Evolutionary conservation across 2,329 filamentous ascomycete species (phyloP).

Genomic region (Colletotrichum truncatum): DNA sequence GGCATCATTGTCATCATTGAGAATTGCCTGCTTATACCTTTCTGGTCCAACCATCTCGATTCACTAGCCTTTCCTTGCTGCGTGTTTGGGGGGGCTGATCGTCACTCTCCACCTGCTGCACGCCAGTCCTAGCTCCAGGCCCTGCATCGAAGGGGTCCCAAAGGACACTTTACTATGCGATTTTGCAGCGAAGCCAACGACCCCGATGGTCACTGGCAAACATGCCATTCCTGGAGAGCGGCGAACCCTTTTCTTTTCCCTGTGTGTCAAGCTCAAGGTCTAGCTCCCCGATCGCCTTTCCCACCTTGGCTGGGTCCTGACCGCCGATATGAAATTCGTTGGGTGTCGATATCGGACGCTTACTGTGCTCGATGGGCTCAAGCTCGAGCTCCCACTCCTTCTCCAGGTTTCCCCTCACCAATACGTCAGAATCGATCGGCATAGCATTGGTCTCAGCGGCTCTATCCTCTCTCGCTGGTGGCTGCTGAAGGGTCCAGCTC

Average conservation of each 20-base stretch:
- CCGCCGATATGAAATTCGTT: neutral
- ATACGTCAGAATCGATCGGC: conserved; percentile 8
- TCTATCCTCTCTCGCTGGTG: neutral
- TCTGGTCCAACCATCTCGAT: neutral
- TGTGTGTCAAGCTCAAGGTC: neutral
- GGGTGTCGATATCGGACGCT: conserved; percentile 7
- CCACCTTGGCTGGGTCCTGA: neutral
- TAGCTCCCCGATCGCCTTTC: neutral
- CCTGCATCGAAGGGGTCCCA: conserved; percentile 9
- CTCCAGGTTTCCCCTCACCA: conserved; percentile 10
- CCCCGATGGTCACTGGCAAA: neutral
- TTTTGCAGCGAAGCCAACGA: conserved; percentile 10
- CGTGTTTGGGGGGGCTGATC: neutral
- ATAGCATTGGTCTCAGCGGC: neutral
- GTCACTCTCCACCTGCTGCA: neutral
- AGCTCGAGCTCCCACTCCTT: neutral
- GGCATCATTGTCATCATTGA: conserved; percentile 2
- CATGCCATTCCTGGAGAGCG: conserved; percentile 4
- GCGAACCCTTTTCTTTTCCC: neutral
- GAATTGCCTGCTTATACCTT: neutral
- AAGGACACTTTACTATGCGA: neutral
- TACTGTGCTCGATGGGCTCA: neutral
- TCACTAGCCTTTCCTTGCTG: neutral
- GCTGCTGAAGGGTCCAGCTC: neutral
- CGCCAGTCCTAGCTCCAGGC: conserved; percentile 1